Conservation (phyloP, 2,329 filamentous ascomycete species). For the Cryoendolithus antarcticus region DNA sequence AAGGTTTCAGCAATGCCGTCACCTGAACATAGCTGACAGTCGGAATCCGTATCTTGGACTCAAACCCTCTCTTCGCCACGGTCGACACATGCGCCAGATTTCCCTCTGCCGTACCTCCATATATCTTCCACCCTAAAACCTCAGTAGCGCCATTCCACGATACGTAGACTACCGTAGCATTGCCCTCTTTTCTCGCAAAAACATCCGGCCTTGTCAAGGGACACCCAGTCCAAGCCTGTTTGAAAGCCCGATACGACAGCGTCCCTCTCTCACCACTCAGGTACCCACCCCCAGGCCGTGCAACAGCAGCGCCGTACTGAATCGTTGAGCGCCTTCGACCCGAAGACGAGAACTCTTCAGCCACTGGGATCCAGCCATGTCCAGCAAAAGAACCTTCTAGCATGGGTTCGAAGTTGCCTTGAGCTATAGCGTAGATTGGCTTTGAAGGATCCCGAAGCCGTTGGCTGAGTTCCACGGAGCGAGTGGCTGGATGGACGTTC, state of each 20-base stretch:
- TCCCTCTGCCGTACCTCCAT: constrained; percentile 10
- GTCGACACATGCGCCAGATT: too few species aligned
- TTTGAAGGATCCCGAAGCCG: constrained; percentile 1
- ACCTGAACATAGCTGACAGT: too few species aligned
- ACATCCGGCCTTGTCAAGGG: constrained; percentile 22
- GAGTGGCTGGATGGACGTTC: constrained; percentile 6
- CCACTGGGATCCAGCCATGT: too few species aligned
- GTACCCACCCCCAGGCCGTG: constrained; percentile 21
- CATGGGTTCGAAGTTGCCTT: constrained; percentile 37
- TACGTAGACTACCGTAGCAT: constrained; percentile 30
- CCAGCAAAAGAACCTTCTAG: constrained; percentile 36
- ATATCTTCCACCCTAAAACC: constrained; percentile 33
- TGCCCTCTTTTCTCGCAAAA: constrained; percentile 10
- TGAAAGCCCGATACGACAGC: constrained; percentile 38
- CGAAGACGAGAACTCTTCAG: constrained; percentile 38
- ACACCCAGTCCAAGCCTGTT: constrained; percentile 33
- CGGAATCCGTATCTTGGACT: too few species aligned
- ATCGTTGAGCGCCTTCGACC: constrained; percentile 27
- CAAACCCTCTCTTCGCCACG: too few species aligned
- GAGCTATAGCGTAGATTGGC: constrained; percentile 28
- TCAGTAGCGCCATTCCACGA: constrained; percentile 36
- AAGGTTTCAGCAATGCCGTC: too few species aligned
- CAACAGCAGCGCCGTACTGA: constrained; percentile 35
- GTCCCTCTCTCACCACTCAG: constrained; percentile 17
- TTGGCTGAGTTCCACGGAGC: constrained; percentile 6